Evolutionary conservation across 306 rosid species (phyloP), one percentile per base, ranked within the genome.

Genomic region (Quercus wislizeni): DNA sequence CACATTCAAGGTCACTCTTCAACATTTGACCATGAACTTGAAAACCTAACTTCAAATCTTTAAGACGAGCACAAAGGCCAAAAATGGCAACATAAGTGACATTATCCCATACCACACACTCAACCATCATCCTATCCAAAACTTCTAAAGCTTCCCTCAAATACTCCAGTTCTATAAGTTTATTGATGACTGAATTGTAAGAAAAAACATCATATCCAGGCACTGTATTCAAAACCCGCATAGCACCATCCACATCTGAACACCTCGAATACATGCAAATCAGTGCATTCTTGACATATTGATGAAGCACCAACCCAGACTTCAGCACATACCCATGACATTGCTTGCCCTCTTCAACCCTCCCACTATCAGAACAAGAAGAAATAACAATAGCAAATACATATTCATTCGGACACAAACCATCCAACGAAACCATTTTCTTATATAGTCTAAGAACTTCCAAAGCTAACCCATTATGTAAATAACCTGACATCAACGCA

Each of bases 291-390:
- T 84, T 89, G 83, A 89, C 90, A 79, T 68, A 83, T 19, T 63
- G 82, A 78, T 89, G 79, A 81, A 63, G 83, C 28, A 74, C 69
- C 77, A 87, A 80, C 7, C 96, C 91, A 75, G 86, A 78, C 82
- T 87, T 91, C 43, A 91, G 38, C 56, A 83, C 84, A 63, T 71
- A 83, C 23, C 89, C 89, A 81, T 91, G 96, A 64, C 90, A 86
- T 69, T 89, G 96, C 86, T 74, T 82, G 17, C 93, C 96, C 80
- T 91, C 96, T 17, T 76, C 75, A 76, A 87, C 79, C 65, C 91
- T 85, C 73, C 86, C 87, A 59, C 88, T 30, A 61, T 30, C 73
- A 28, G 89, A 82, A 78, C 95, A 91, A 25, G 84, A 84, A 7
- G 91, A 82, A 78, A 91, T 55, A 82, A 77, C 88, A 21, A 89